Conservation (phyloP, 2,329 filamentous ascomycete genomes). For the Fusarium sulawesiense region DNA sequence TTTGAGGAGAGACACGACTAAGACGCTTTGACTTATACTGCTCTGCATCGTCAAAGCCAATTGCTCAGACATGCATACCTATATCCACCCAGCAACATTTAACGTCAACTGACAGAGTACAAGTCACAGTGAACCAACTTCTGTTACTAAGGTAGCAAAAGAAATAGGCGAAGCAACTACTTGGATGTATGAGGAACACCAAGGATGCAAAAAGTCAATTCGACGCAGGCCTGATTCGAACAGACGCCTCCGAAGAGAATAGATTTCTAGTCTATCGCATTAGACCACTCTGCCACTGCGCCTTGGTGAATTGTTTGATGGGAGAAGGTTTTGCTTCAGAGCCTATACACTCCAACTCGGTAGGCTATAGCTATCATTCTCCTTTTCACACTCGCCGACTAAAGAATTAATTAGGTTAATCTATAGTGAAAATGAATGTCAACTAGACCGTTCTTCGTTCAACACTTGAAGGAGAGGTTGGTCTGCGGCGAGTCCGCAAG, state of each 20-base stretch:
- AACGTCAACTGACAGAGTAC: background rate
- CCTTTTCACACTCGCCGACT: background rate
- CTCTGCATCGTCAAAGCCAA: background rate
- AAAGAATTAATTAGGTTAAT: background rate
- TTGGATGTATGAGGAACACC: background rate
- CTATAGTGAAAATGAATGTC: background rate
- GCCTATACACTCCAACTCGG: rapidly evolving
- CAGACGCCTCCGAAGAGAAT: constrained; percentile 46
- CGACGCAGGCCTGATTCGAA: constrained; percentile 47
- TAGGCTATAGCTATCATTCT: background rate
- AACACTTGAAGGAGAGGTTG: background rate
- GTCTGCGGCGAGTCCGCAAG: background rate
- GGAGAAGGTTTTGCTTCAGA: rapidly evolving
- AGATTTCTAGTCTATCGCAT: constrained; percentile 48
- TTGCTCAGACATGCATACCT: background rate
- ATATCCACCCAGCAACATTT: constrained; percentile 15
- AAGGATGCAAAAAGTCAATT: constrained; percentile 18
- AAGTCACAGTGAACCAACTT: background rate
- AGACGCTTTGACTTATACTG: background rate
- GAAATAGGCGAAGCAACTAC: background rate
- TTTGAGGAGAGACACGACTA: background rate
- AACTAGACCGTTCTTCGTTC: background rate
- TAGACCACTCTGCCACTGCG: constrained; percentile 47
- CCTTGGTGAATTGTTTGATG: constrained; percentile 27
- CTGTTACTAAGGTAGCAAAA: background rate